Evolutionary conservation across 768 basidiomycete genomes (phyloP), one percentile per base, ranked within the genome.

Genomic region (Psilocybe subaeruginosa): DNA sequence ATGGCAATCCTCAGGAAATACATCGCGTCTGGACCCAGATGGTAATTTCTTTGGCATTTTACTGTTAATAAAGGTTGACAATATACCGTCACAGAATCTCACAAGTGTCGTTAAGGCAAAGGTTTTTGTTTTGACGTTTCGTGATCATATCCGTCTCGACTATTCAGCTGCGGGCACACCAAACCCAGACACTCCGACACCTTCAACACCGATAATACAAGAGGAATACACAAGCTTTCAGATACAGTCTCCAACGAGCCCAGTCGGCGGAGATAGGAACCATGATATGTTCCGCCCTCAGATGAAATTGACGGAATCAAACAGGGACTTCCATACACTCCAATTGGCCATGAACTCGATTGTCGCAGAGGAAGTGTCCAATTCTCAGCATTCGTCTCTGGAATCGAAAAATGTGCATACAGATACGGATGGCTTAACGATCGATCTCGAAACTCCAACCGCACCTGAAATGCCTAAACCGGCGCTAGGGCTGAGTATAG

Each of bases 31-130:
- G 62, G 62, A 50, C 27, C 14, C 57, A 46, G 2, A 63, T 63
- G 62, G 62, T 59, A 46, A 39, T 30, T 45, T 54, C 14, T n/a
- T 17, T 16, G 14, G 4, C 6, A 56, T 19, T 8, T n/a, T 31
- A 7, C 29, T 8, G 29, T 8, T 6, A 3, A 11, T 5, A 33
- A 29, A 33, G 1, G 14, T 23, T 27, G 23, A 45, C n/a, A 46
- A 14, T 43, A 12, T 23, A 19, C 4, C 5, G 33, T 29, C 8
- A 1, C 49, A 63, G 62, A 56, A 56, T 23, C 41, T 54, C 2
- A 63, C 48, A 6, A 59, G 62, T 7, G 54, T 54, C 5, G 61
- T 62, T n/a, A 59, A 63, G 16, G 62, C 62, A 8, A 63, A 63
- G 53, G 54, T 55, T 9, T 63, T 63, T n/a, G 62, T 63, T 9